phyloP scores from a whole-genome alignment of 495 filamentous ascomycete species.

The Collariella sp. region DNA sequence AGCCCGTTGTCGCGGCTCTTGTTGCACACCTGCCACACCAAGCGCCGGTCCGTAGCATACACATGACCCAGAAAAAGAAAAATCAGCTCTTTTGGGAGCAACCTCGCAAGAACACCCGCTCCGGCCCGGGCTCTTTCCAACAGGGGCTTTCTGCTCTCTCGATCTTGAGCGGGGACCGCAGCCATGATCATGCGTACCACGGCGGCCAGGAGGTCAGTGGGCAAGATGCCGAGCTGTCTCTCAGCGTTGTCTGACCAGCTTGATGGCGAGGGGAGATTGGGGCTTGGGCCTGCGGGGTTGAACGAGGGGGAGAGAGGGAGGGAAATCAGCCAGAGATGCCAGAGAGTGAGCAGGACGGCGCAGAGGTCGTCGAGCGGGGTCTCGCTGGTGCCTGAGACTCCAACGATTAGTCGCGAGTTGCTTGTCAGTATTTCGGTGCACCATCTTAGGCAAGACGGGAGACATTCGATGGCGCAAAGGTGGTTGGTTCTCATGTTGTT shows the following conservation, averaged over 20 bases:
- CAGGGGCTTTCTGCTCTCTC: not conserved
- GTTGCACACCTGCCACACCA: not conserved
- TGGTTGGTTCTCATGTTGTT: not conserved
- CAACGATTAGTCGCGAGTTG: not conserved
- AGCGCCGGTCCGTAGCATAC: not conserved
- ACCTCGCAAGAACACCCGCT: not conserved
- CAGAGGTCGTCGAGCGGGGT: not conserved
- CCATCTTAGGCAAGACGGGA: constrained; percentile 9
- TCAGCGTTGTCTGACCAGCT: not conserved
- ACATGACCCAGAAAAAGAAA: not conserved
- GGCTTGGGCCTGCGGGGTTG: not conserved
- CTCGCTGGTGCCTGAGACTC: not conserved
- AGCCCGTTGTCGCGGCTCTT: not conserved
- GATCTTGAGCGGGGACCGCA: not conserved
- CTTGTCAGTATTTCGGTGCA: not conserved
- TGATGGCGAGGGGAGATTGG: not conserved
- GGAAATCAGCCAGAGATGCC: not conserved
- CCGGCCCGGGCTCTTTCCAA: not conserved
- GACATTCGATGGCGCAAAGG: not conserved
- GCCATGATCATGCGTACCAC: constrained; percentile 19
- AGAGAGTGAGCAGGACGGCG: constrained; percentile 14
- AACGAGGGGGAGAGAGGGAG: not conserved
- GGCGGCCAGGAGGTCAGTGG: constrained; percentile 14
- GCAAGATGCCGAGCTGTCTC: constrained; percentile 14
- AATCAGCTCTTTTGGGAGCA: not conserved